Conservation (phyloP, 306 rosid species). For the Prinsepia uniflora region DNA sequence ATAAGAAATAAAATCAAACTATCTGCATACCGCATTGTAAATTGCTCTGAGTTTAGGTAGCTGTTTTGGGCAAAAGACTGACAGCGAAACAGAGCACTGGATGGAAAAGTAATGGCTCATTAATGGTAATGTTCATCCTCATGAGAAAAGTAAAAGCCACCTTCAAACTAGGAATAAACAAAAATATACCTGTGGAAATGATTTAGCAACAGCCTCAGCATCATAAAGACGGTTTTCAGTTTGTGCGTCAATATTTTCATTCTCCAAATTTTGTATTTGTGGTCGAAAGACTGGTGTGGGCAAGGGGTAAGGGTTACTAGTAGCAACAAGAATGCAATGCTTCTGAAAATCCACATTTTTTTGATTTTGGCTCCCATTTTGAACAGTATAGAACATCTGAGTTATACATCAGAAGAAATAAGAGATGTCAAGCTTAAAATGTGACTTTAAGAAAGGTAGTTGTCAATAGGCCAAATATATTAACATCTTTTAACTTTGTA, state of each 20-base stretch:
- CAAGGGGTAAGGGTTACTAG: conserved; percentile 87
- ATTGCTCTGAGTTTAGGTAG: conserved; percentile 74
- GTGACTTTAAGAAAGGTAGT: not conserved
- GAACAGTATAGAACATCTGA: conserved; percentile 75
- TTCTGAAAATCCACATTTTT: conserved; percentile 71
- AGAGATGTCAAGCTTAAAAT: not conserved
- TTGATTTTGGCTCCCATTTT: conserved; percentile 70
- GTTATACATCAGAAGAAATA: conserved; percentile 3
- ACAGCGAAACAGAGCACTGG: conserved; percentile 85
- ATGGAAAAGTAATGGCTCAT: conserved; percentile 26
- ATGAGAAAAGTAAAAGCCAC: conserved; percentile 12
- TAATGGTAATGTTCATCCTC: conserved; percentile 3
- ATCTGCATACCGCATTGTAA: conserved; percentile 65
- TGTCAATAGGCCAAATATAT: not conserved
- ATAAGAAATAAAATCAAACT: conserved; percentile 2
- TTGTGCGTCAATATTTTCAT: conserved; percentile 64
- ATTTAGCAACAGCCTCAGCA: conserved; percentile 90
- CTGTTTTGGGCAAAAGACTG: conserved; percentile 89
- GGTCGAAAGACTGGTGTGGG: conserved; percentile 89
- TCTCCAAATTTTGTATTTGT: conserved; percentile 62
- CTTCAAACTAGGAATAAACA: conserved; percentile 8
- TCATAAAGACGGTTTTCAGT: conserved; percentile 64
- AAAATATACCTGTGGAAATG: conserved; percentile 64
- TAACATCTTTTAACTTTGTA: not conserved
- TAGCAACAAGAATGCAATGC: conserved; percentile 89